Conservation (phyloP, 2,329 filamentous ascomycete species). For the Lecanicillium sp. region DNA sequence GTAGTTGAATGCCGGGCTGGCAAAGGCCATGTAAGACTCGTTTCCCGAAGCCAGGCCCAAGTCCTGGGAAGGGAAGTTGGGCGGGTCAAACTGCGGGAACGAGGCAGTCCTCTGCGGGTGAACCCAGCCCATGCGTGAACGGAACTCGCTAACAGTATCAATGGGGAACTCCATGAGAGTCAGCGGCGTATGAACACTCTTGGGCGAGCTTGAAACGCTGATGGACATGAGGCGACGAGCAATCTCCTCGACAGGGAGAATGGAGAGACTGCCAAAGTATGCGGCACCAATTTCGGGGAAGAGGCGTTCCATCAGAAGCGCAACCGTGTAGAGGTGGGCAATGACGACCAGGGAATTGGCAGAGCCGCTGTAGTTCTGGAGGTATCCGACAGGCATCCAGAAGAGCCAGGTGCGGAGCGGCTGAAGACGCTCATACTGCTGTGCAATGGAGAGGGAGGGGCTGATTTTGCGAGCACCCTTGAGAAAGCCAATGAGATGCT, state of each 20-base stretch:
- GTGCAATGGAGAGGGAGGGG: constrained; percentile 62
- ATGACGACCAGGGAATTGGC: constrained; percentile 75
- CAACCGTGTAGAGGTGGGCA: constrained; percentile 85
- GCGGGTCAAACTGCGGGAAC: constrained; percentile 52
- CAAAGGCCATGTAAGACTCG: constrained; percentile 43
- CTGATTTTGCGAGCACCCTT: constrained; percentile 65
- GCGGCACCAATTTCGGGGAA: constrained; percentile 87
- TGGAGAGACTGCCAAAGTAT: constrained; percentile 75
- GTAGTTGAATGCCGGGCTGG: constrained; percentile 54
- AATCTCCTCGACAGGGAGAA: constrained; percentile 81
- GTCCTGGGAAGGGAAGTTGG: constrained; percentile 44
- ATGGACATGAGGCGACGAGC: constrained; percentile 65
- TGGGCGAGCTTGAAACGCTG: constrained; percentile 50
- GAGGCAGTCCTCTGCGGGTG: constrained; percentile 51
- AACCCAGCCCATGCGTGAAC: constrained; percentile 59
- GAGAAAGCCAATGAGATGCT: constrained; percentile 64
- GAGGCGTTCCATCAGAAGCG: constrained; percentile 78
- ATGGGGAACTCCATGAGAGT: constrained; percentile 66
- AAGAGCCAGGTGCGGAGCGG: constrained; percentile 89
- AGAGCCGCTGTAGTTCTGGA: constrained; percentile 70
- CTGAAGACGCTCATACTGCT: constrained; percentile 86
- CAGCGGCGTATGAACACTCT: constrained; percentile 53
- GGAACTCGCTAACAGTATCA: constrained; percentile 61
- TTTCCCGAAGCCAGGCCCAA: constrained; percentile 31
- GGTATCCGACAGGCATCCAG: constrained; percentile 81